Evolutionary conservation across 225 moss, liverwort and hornwort genomes (phyloP).

Genomic region (Ulota crispa): DNA sequence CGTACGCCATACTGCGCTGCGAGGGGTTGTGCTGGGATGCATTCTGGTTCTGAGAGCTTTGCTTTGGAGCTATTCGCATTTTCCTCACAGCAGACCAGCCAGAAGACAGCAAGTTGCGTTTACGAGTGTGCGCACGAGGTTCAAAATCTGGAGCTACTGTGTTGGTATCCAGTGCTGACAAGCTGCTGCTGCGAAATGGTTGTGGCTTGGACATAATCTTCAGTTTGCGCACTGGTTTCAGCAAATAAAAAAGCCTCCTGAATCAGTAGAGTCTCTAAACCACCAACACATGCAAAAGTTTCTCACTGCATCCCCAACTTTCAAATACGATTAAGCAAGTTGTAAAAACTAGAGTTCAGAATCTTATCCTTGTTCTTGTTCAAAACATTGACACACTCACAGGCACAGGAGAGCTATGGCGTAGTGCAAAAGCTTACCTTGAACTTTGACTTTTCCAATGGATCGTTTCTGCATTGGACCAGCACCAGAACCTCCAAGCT

Average conservation of each 20-base stretch:
- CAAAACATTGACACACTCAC: not conserved
- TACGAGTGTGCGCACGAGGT: conserved; percentile 39
- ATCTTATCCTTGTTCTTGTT: not conserved
- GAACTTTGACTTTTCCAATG: conserved; percentile 80
- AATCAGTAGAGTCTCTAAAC: not conserved
- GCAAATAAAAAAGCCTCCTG: not conserved
- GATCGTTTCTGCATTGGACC: conserved; percentile 77
- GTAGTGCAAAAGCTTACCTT: conserved; percentile 49
- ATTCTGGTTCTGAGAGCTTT: conserved; percentile 37
- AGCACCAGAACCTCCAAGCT: conserved; percentile 53
- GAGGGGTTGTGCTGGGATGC: conserved; percentile 56
- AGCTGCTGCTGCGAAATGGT: conserved; percentile 61
- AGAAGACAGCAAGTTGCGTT: conserved; percentile 63
- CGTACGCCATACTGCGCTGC: conserved; percentile 85
- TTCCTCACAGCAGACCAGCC: conserved; percentile 93
- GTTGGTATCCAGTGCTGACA: conserved; percentile 42
- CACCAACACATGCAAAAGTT: not conserved
- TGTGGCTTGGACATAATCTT: conserved; percentile 76
- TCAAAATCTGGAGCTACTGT: conserved; percentile 32
- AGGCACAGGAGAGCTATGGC: not conserved
- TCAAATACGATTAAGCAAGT: not conserved
- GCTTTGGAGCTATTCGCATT: conserved; percentile 63
- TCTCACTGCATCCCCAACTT: not conserved
- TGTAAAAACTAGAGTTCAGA: not conserved
- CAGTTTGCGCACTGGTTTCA: conserved; percentile 77